phyloP scores from a whole-genome alignment of 2,329 filamentous ascomycete species.

The Aschersonia sp. region DNA sequence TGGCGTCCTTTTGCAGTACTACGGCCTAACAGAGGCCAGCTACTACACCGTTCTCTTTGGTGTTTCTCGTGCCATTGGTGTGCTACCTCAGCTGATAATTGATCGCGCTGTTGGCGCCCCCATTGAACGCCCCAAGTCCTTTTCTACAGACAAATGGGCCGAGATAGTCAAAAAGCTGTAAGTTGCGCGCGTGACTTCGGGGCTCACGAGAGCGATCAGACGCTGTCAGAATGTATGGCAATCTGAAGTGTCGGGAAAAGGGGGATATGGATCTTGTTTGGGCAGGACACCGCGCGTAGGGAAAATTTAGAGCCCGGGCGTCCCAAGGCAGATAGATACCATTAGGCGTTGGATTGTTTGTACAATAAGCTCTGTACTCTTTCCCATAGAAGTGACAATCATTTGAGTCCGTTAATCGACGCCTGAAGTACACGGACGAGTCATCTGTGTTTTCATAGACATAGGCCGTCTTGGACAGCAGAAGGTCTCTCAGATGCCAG shows the following conservation, averaged over 20 bases:
- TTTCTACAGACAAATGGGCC: conserved; percentile 93
- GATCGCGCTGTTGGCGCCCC: conserved; percentile 94
- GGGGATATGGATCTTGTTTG: neutral
- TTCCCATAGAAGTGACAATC: conserved; percentile 7
- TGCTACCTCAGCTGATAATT: conserved; percentile 98
- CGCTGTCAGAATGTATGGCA: neutral
- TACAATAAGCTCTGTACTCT: conserved; percentile 10
- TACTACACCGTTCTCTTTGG: conserved; percentile 99
- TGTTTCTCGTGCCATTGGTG: conserved; percentile 94
- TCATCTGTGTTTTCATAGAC: neutral
- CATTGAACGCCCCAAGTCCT: conserved; percentile 97
- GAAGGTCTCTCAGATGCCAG: too few relatives aligned
- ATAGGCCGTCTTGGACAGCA: too few relatives aligned
- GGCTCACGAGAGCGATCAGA: neutral
- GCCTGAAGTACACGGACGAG: neutral
- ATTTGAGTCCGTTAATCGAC: conserved; percentile 1
- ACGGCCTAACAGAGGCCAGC: conserved; percentile 95
- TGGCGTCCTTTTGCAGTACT: conserved; percentile 98
- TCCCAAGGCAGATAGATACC: conserved; percentile 5
- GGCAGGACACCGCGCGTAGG: neutral
- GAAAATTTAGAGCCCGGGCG: conserved; percentile 6
- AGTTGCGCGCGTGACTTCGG: conserved; percentile 15
- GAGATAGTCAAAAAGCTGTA: conserved; percentile 90
- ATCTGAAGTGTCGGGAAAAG: neutral
- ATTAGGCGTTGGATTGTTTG: conserved; percentile 9